A percentile compares a stretch with the other conserved stretches of the same genome.
Evolutionary conservation across 2,329 filamentous ascomycete species (phyloP).

Genomic region (Phyllosticta capitalensis): DNA sequence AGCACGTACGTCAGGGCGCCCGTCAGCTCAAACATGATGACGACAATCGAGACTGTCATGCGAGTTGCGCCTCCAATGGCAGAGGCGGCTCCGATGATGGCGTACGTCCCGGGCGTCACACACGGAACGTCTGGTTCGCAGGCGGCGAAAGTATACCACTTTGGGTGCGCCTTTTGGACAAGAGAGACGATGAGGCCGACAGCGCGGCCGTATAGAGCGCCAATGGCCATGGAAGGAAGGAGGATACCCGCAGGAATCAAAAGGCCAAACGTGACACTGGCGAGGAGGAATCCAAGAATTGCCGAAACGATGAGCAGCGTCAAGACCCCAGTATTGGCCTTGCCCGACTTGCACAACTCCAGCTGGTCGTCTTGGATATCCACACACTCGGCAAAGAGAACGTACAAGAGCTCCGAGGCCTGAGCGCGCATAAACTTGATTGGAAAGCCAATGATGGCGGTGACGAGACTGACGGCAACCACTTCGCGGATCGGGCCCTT

Average conservation of each 20-base stretch:
- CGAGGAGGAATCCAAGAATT: slow-evolving; percentile 72
- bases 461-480: slow-evolving; percentile 65
- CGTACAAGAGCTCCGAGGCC: slow-evolving; percentile 80
- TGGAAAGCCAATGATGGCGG: slow-evolving; percentile 85
- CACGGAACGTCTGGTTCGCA: slow-evolving; percentile 83
- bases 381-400: slow-evolving; percentile 84
- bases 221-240: slow-evolving; percentile 90
- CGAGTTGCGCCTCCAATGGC: slow-evolving; percentile 89
- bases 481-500: slow-evolving; percentile 69
- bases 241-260: slow-evolving; percentile 94
- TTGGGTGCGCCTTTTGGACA: slow-evolving; percentile 69
- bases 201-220: slow-evolving; percentile 79
- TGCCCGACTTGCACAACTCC: slow-evolving; percentile 79
- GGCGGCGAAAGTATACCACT: slow-evolving; percentile 65
- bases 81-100: slow-evolving; percentile 89
- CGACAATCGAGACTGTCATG: slow-evolving; percentile 96
- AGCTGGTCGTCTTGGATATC: slow-evolving; percentile 76
- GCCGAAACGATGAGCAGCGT: slow-evolving; percentile 74
- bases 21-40: slow-evolving; percentile 98
- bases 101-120: slow-evolving; percentile 90
- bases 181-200: slow-evolving; percentile 84
- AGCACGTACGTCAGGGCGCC: slow-evolving; percentile 93
- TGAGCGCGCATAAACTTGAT: slow-evolving; percentile 95
- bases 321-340: slow-evolving; percentile 72
- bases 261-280: slow-evolving; percentile 82